These are phyloP conservation scores for Cutaneotrichosporon sp. DNA, from an alignment of 1,284 basidiomycete species.

Conservation along the genomic window DNA sequence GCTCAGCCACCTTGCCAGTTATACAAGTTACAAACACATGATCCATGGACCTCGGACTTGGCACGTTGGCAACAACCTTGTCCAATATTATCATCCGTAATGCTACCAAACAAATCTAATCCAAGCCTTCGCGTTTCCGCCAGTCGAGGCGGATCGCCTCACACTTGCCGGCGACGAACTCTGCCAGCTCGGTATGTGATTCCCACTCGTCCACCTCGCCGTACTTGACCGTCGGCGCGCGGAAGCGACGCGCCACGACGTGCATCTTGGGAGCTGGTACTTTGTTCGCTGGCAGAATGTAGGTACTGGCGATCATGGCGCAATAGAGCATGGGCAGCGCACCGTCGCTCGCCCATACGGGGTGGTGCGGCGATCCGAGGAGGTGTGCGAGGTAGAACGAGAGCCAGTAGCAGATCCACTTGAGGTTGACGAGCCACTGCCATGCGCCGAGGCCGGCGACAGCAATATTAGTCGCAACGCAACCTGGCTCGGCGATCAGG, in stretches of 20 bases:
- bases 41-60: not conserved
- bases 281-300: conserved; percentile 31
- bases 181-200: conserved; percentile 27
- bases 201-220: conserved; percentile 47
- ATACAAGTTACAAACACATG: too few species aligned
- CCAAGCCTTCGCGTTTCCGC: conserved; percentile 26
- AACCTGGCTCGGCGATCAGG: conserved; percentile 70
- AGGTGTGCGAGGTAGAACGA: conserved; percentile 61
- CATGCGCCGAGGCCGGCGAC: conserved; percentile 34
- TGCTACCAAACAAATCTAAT: not conserved
- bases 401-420: conserved; percentile 60
- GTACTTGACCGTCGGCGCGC: conserved; percentile 33
- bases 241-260: conserved; percentile 30
- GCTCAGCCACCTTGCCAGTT: too few species aligned
- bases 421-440: conserved; percentile 58
- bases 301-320: conserved; percentile 35
- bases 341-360: conserved; percentile 37
- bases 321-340: conserved; percentile 45
- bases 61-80: not conserved
- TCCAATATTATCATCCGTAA: not conserved
- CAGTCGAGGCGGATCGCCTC: conserved; percentile 38
- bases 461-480: conserved; percentile 68
- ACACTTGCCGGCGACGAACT: conserved; percentile 31
- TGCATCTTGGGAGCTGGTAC: conserved; percentile 38
- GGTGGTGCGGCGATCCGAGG: conserved; percentile 44